These are phyloP conservation scores for Trichoderma erinaceum DNA, from an alignment of 495 filamentous ascomycete species.

Conservation along the genomic window DNA sequence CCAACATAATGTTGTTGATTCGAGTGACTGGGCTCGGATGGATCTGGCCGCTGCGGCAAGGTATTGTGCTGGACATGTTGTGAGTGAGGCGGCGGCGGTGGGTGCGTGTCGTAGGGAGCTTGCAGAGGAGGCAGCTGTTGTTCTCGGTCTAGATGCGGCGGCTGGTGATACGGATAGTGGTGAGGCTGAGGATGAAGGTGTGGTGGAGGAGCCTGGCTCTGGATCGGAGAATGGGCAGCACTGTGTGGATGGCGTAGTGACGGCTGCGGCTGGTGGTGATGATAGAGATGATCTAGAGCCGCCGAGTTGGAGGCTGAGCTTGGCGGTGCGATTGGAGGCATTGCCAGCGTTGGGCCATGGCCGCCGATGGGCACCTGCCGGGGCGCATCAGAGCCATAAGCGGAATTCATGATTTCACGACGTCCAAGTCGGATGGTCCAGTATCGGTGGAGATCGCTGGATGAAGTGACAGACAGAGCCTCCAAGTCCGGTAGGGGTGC, in stretches of 20 bases:
- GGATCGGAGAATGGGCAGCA: slow-evolving; percentile 6
- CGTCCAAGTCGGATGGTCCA: neutral
- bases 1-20: neutral
- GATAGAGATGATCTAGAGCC: neutral
- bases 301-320: slow-evolving; percentile 2
- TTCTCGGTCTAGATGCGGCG: neutral
- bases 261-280: neutral
- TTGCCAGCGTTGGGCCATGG: neutral
- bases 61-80: neutral
- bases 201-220: neutral
- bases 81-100: neutral
- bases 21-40: neutral
- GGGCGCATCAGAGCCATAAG: slow-evolving; percentile 4
- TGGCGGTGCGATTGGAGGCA: neutral
- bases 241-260: neutral
- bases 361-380: slow-evolving; percentile 3
- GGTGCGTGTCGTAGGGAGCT: neutral
- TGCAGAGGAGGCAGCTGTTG: neutral
- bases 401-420: neutral
- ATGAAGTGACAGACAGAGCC: neutral
- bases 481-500: neutral
- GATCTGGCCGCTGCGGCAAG: neutral
- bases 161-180: neutral
- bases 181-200: neutral
- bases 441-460: neutral